phyloP scores from a whole-genome alignment of 192 early-diverging fungal species.

The Backusella luteola region DNA sequence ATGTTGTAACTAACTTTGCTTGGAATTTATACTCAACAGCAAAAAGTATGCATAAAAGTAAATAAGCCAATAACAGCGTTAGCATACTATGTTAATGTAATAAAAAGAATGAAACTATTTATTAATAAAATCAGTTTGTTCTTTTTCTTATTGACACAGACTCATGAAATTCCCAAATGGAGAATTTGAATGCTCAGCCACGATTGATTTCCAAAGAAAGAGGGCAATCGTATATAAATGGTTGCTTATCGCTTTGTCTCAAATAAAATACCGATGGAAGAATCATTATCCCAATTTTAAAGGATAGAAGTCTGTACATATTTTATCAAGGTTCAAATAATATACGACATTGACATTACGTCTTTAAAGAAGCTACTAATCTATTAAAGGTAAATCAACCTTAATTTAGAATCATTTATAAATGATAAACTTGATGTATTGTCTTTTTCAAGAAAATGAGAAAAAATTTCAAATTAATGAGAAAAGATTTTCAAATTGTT shows the following conservation, averaged over 20 bases:
- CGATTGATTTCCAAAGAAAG: neutral
- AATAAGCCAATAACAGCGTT: neutral
- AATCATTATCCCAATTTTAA: neutral
- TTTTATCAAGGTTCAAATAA: neutral
- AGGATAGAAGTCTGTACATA: neutral
- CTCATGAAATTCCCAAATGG: neutral
- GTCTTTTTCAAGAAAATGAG: too few relatives aligned
- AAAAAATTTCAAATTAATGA: too few relatives aligned
- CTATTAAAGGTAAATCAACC: neutral
- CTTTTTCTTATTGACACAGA: neutral
- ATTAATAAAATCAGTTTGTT: neutral
- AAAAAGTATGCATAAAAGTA: conserved; percentile 1
- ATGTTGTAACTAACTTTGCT: conserved; percentile 4
- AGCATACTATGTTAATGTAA: neutral
- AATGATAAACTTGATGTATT: neutral
- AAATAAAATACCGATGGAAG: conserved; percentile 3
- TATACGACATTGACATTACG: neutral
- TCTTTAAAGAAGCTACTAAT: neutral
- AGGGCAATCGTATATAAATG: neutral
- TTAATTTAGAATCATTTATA: neutral
- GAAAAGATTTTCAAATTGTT: too few relatives aligned
- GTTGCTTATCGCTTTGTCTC: neutral
- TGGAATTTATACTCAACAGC: neutral
- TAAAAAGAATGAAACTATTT: neutral
- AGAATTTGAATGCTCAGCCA: neutral